A percentile compares a stretch with the other conserved stretches of the same genome.
phyloP scores from a whole-genome alignment of 1,139 yeast species.

The Zygoascus sp. region DNA sequence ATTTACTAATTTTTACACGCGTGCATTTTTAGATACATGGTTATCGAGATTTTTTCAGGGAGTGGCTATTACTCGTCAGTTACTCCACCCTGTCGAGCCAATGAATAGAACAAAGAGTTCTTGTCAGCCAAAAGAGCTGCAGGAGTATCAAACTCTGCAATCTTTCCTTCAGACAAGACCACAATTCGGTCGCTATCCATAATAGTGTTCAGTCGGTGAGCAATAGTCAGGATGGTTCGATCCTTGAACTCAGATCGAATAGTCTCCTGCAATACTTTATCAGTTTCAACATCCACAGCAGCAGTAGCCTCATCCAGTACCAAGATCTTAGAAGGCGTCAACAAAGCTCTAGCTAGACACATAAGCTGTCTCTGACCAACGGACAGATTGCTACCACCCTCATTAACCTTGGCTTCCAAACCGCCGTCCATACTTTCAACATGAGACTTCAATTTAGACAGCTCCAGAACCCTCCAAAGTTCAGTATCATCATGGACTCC shows the following conservation, averaged over 20 bases:
- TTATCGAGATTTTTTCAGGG: neutral
- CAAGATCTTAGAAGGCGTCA: conserved; percentile 71
- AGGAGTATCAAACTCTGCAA: conserved; percentile 86
- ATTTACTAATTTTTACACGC: conserved; percentile 1
- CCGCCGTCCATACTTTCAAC: conserved; percentile 60
- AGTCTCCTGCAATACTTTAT: conserved; percentile 78
- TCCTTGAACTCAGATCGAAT: conserved; percentile 80
- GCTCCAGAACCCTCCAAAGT: conserved; percentile 79
- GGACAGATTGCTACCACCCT: conserved; percentile 84
- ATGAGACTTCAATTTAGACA: conserved; percentile 79
- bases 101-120: conserved; percentile 68
- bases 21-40: neutral
- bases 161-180: conserved; percentile 79
- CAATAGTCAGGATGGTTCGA: conserved; percentile 89
- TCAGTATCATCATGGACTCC: conserved; percentile 63
- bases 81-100: conserved; percentile 61
- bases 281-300: conserved; percentile 95
- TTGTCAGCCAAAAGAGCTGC: conserved; percentile 57
- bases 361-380: conserved; percentile 90
- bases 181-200: conserved; percentile 86
- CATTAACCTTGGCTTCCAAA: conserved; percentile 61
- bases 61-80: conserved; percentile 22
- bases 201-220: conserved; percentile 90
- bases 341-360: conserved; percentile 84
- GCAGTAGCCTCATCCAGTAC: conserved; percentile 97